Conservation (phyloP, 371 early-diverging fungal species). For the Apophysomyces variabilis region DNA sequence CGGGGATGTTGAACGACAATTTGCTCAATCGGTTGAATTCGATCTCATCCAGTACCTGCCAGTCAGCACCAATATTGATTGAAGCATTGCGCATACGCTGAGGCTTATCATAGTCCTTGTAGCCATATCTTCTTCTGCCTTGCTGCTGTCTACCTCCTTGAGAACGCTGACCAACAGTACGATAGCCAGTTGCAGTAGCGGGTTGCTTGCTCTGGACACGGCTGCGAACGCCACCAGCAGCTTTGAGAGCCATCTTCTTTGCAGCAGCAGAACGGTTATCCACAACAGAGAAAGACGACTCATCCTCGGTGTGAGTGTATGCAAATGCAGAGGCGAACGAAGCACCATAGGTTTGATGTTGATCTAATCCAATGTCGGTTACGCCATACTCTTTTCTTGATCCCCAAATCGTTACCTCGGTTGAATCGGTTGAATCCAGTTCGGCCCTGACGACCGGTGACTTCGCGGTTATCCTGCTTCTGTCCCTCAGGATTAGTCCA, state of each 20-base stretch:
- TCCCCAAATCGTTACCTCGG: conserved; percentile 46
- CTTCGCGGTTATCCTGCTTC: conserved; percentile 67
- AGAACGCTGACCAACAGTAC: conserved; percentile 53
- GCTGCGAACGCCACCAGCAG: conserved; percentile 43
- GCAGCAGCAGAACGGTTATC: conserved; percentile 80
- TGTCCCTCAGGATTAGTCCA: conserved; percentile 81
- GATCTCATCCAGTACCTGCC: conserved; percentile 94
- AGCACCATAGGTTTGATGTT: conserved; percentile 87
- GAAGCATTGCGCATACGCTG: conserved; percentile 87
- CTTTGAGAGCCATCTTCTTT: conserved; percentile 72
- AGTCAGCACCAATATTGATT: conserved; percentile 86
- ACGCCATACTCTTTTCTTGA: background rate
- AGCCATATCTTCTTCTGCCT: conserved; percentile 50
- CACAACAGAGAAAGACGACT: conserved; percentile 95
- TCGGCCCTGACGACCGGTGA: conserved; percentile 57
- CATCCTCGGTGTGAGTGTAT: conserved; percentile 92
- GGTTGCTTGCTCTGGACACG: conserved; percentile 43
- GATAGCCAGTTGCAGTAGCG: conserved; percentile 31
- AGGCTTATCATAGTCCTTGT: conserved; percentile 62
- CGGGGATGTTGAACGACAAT: conserved; percentile 78
- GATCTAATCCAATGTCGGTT: conserved; percentile 37
- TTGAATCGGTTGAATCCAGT: conserved; percentile 65
- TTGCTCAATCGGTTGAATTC: conserved; percentile 89
- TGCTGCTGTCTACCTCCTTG: conserved; percentile 50
- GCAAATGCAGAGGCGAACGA: conserved; percentile 87